Conservation (phyloP, 139 green algal species). For the Edaphochlamys debaryana region DNA sequence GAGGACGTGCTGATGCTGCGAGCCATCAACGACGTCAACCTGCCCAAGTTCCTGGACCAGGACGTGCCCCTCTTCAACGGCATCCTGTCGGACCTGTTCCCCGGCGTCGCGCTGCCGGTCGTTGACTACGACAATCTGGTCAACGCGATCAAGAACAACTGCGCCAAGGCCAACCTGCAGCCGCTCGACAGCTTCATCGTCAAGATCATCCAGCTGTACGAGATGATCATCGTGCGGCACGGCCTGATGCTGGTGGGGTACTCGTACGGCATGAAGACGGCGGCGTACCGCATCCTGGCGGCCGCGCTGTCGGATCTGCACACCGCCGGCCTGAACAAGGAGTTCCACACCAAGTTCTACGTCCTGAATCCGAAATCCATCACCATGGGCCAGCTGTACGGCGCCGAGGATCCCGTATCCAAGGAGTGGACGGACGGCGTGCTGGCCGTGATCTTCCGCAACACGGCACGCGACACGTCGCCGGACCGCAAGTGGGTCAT, state of each 20-base stretch:
- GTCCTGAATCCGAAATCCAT: slow-evolving; percentile 82
- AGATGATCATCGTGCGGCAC: slow-evolving; percentile 90
- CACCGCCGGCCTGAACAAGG: slow-evolving; percentile 53
- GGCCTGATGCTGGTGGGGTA: slow-evolving; percentile 85
- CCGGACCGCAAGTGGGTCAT: slow-evolving; percentile 78
- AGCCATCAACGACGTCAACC: slow-evolving; percentile 84
- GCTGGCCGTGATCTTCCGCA: slow-evolving; percentile 78
- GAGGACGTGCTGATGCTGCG: slow-evolving; percentile 83
- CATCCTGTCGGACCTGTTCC: slow-evolving; percentile 82
- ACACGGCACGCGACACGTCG: slow-evolving; percentile 55
- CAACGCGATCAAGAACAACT: slow-evolving; percentile 66
- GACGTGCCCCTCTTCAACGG: slow-evolving; percentile 86
- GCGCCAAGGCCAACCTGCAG: slow-evolving; percentile 59
- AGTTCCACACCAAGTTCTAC: slow-evolving; percentile 59
- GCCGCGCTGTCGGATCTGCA: slow-evolving; percentile 65
- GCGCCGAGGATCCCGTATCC: slow-evolving; percentile 73
- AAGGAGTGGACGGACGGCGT: slow-evolving; percentile 88
- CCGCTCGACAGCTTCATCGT: slow-evolving; percentile 74
- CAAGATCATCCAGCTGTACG: slow-evolving; percentile 82
- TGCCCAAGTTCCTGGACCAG: slow-evolving; percentile 90
- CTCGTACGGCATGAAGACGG: slow-evolving; percentile 79
- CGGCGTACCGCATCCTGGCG: slow-evolving; percentile 59
- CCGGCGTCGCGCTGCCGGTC: slow-evolving; percentile 63
- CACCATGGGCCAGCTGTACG: slow-evolving; percentile 86
- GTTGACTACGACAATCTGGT: slow-evolving; percentile 74